Evolutionary conservation across 1,139 yeast genomes (phyloP), one percentile per base, ranked within the genome.

Genomic region (Zhuliangozyma blackwelliae): DNA sequence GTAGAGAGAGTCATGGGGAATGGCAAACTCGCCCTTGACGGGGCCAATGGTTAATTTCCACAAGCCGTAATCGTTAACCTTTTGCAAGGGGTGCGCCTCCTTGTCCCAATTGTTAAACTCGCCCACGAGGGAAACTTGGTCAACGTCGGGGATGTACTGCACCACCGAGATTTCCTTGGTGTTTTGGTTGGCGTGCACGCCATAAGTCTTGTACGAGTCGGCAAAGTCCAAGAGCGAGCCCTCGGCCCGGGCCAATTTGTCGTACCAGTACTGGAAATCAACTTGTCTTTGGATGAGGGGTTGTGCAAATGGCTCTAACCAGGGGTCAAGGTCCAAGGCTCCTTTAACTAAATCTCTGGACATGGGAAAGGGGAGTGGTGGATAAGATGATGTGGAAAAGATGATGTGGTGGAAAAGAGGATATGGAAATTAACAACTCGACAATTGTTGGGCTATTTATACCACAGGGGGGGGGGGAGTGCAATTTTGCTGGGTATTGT

Each of bases 61-160:
- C 37, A 77, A 75, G 1, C 96, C 96, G 53, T 61, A 88, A 28
- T 75, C 72, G 41, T 68, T 64, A 41, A 73, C 79, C 46, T 65
- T 69, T 7, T 42, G 46, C 75, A 90, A 68, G 36, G 68, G 68
- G 52, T 83, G 79, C n/a, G 75, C 50, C 6, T 63, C 62, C 23
- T 74, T 65, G 48, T 82, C 66, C 98, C 98, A 92, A 44, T 70
- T 54, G 59, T 90, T 92, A 69, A 92, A 92, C 39, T 90, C 97
- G 9, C 98, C 98, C 39, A 87, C 82, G 27, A 92, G 59, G 34
- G 79, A 73, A 1, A 95, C 97, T 33, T 59, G 67, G 7, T 54
- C 54, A 2, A 96, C 97, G 52, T 87, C 82, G 7, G 97, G 98
- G 3, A 95, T 89, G 79, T 96, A 90, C 60, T 90, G 95, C 25